Evolutionary conservation across 805 yeast genomes (phyloP).

Genomic region (Komagataella phaffii): DNA sequence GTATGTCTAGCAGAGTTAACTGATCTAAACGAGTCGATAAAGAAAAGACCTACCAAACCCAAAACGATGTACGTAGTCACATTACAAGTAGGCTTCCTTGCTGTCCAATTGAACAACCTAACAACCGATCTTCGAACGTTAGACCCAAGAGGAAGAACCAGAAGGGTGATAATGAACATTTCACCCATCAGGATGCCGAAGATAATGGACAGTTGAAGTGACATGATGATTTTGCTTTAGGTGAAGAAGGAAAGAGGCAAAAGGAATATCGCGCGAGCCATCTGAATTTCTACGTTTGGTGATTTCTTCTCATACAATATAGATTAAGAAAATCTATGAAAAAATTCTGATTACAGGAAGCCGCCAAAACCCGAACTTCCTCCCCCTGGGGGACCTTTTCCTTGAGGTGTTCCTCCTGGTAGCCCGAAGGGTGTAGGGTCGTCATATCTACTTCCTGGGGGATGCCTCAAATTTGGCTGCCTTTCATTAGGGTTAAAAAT

Average conservation of each 20-base stretch:
- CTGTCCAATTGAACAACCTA: conserved; percentile 14
- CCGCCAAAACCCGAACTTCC: neutral
- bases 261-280: neutral
- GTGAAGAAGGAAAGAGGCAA: neutral
- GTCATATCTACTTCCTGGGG: neutral
- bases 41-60: conserved; percentile 26
- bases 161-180: conserved; percentile 25
- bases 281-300: neutral
- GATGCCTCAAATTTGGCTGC: neutral
- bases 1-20: conserved; percentile 3
- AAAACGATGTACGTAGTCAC: conserved; percentile 27
- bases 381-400: neutral
- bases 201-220: conserved; percentile 4
- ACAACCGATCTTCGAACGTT: conserved; percentile 24
- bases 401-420: neutral
- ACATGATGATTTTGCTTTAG: neutral
- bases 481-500: neutral
- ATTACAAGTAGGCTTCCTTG: conserved; percentile 21
- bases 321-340: neutral
- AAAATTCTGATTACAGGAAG: neutral
- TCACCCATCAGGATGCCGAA: conserved; percentile 30
- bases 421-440: neutral
- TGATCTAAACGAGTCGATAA: conserved; percentile 27
- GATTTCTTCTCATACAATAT: neutral
- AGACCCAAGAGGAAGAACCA: conserved; percentile 38